Conservation (phyloP, 208 protist species). For the Trypanosoma caninum region DNA sequence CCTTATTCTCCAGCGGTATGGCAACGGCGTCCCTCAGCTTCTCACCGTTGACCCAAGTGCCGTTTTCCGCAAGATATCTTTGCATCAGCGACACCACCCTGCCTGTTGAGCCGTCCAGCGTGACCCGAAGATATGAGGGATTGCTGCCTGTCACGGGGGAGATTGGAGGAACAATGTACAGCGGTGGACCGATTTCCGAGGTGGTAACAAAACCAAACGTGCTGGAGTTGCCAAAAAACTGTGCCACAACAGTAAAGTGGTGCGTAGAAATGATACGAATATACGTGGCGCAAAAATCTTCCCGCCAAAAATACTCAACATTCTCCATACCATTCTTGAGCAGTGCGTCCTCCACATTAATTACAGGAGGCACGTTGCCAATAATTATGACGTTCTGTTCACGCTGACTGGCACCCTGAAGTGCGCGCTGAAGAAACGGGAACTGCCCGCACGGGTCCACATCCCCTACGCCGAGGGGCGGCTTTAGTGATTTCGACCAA, state of each 20-base stretch:
- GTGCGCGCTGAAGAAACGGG: conserved; percentile 48
- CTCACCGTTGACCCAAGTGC: conserved; percentile 38
- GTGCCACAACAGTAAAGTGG: conserved; percentile 39
- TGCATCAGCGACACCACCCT: conserved; percentile 36
- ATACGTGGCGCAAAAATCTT: conserved; percentile 46
- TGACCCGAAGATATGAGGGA: conserved; percentile 66
- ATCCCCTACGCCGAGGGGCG: conserved; percentile 32
- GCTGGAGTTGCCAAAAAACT: conserved; percentile 75
- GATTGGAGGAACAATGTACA: conserved; percentile 59
- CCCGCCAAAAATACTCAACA: conserved; percentile 49
- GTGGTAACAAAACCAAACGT: conserved; percentile 43
- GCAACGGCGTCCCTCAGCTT: conserved; percentile 9
- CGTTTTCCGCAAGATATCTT: conserved; percentile 38
- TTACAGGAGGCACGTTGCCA: conserved; percentile 61
- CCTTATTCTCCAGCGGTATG: not conserved
- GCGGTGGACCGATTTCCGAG: conserved; percentile 23
- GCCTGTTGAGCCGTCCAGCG: conserved; percentile 34
- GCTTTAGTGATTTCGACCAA: conserved; percentile 49
- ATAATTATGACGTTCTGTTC: conserved; percentile 64
- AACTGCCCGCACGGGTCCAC: conserved; percentile 78
- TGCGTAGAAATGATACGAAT: conserved; percentile 44
- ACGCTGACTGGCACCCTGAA: conserved; percentile 31
- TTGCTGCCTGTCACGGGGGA: conserved; percentile 59
- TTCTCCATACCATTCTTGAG: conserved; percentile 13
- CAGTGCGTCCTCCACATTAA: conserved; percentile 46